phyloP scores from a whole-genome alignment of 2,329 filamentous ascomycete species.

The Thelonectria discophora region DNA sequence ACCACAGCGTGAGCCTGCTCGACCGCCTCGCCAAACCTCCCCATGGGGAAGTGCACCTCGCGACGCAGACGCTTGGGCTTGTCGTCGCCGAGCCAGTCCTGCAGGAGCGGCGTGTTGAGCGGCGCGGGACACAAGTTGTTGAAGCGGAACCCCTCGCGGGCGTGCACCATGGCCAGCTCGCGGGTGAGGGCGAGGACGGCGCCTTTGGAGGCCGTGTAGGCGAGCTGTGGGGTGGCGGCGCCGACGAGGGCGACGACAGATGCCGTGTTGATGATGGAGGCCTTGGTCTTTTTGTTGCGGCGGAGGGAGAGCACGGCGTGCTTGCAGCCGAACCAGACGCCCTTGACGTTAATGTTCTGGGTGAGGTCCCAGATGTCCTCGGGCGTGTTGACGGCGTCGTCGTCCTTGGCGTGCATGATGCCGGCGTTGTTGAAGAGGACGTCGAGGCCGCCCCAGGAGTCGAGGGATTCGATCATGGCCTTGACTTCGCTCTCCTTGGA shows the following conservation, averaged over 20 bases:
- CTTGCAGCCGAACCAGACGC: slow-evolving; percentile 96
- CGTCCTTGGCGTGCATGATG: slow-evolving; percentile 90
- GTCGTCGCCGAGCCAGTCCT: slow-evolving; percentile 94
- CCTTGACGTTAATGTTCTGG: slow-evolving; percentile 95
- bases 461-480: slow-evolving; percentile 76
- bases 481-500: slow-evolving; percentile 84
- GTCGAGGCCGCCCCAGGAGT: slow-evolving; percentile 87
- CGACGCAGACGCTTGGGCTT: slow-evolving; percentile 80
- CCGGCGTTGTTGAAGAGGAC: slow-evolving; percentile 98
- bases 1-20: slow-evolving; percentile 92
- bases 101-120: slow-evolving; percentile 88
- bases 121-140: slow-evolving; percentile 91
- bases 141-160: slow-evolving; percentile 87
- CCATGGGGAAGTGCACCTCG: slow-evolving; percentile 88
- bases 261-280: slow-evolving; percentile 91
- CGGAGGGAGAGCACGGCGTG: slow-evolving; percentile 86
- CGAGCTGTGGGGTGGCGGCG: slow-evolving; percentile 86
- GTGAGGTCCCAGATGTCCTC: slow-evolving; percentile 95
- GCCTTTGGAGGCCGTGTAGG: slow-evolving; percentile 94
- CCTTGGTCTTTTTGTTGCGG: slow-evolving; percentile 79
- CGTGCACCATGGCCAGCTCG: slow-evolving; percentile 91
- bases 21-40: slow-evolving; percentile 90
- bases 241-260: slow-evolving; percentile 89
- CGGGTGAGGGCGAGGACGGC: slow-evolving; percentile 90
- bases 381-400: slow-evolving; percentile 82